A percentile compares a stretch with the other conserved stretches of the same genome.
These are phyloP conservation scores for Jaltomata sinuosa DNA, from an alignment of 257 asterid species.

Conservation along the genomic window DNA sequence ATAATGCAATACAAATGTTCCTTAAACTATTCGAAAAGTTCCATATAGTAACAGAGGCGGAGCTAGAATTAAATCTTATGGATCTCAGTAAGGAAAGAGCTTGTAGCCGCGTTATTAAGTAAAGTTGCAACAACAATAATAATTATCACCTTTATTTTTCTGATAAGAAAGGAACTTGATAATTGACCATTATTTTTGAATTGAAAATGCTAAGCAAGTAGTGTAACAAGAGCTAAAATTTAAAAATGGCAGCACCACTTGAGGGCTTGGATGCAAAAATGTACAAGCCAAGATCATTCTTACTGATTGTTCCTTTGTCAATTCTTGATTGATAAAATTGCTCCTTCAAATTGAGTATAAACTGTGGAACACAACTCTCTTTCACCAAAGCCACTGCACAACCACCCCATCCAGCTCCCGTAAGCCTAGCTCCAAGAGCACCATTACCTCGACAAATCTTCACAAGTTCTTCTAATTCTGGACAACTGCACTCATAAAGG, in stretches of 20 bases:
- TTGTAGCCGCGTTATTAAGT: too few relatives aligned
- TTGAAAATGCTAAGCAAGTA: neutral
- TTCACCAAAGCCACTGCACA: conserved; percentile 92
- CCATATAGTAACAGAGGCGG: neutral
- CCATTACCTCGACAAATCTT: conserved; percentile 59
- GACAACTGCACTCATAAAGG: conserved; percentile 78
- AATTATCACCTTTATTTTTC: too few relatives aligned
- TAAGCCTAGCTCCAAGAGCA: conserved; percentile 88
- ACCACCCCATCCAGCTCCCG: conserved; percentile 99
- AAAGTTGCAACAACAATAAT: too few relatives aligned
- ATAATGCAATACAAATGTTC: neutral
- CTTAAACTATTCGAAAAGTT: neutral
- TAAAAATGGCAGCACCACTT: conserved; percentile 85
- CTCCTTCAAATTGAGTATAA: conserved; percentile 91
- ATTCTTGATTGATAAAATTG: conserved; percentile 74
- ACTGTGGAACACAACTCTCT: conserved; percentile 67
- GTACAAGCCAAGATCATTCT: conserved; percentile 58
- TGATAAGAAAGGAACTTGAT: too few relatives aligned
- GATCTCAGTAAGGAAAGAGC: too few relatives aligned
- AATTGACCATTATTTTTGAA: too few relatives aligned
- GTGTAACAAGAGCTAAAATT: conserved; percentile 15
- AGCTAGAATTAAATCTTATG: neutral
- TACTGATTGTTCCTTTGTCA: conserved; percentile 61
- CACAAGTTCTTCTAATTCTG: conserved; percentile 88
- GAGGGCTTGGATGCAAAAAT: conserved; percentile 92